Evolutionary conservation across 1,139 yeast genomes (phyloP).

Genomic region (Sugiyamaella neomexicana): DNA sequence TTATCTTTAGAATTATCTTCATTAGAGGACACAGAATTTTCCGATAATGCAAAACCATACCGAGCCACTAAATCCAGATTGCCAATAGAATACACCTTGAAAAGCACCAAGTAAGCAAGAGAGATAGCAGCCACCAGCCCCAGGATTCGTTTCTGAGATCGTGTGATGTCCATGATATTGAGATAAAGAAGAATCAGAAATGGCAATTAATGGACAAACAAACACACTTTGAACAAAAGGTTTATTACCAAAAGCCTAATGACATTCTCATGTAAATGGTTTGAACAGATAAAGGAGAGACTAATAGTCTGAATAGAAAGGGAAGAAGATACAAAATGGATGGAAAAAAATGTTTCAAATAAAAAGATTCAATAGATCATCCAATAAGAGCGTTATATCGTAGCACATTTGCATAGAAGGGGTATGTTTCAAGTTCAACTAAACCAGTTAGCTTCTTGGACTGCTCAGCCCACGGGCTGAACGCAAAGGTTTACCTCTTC

Average conservation of each 20-base stretch:
- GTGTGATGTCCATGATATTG: neutral
- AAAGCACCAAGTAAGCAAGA: neutral
- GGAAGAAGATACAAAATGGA: too few relatives aligned
- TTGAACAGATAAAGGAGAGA: too few relatives aligned
- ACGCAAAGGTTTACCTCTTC: neutral
- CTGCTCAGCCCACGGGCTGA: neutral
- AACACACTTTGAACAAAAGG: neutral
- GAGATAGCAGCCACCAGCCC: neutral
- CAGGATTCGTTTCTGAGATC: conserved; percentile 5
- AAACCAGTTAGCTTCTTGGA: too few relatives aligned
- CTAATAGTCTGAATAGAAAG: neutral
- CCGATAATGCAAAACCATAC: neutral
- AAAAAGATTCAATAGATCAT: too few relatives aligned
- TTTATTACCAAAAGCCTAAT: neutral
- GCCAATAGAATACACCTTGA: neutral
- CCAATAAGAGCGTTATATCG: too few relatives aligned
- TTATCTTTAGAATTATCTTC: neutral
- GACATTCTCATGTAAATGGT: neutral
- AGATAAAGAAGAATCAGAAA: neutral
- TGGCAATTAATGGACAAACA: neutral
- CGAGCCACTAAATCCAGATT: neutral
- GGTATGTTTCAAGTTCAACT: neutral
- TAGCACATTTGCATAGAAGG: too few relatives aligned
- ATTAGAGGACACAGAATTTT: neutral
- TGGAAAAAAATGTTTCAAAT: too few relatives aligned